Base-by-base conservation (phyloP, 306 rosid species). In the Lablab purpureus region DNA sequence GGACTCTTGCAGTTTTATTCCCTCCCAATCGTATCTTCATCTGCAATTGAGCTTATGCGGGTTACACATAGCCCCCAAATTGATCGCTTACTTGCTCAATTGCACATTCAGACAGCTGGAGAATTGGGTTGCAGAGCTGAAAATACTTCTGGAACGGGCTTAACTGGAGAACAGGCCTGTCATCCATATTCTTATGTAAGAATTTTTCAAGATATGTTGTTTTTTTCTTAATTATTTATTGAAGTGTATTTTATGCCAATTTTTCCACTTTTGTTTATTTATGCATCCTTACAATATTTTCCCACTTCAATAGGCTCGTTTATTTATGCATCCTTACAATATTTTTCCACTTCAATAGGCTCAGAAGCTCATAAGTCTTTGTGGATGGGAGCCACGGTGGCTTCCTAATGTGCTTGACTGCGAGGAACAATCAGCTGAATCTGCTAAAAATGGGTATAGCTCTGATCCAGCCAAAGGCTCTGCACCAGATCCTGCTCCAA, bases 321-420 rank as follows among this genome's bases (percentile, higher is more conserved):
- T 59, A 43, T 72, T 41, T 86, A 49, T 59, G 21, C 4, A 71
- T 80, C 75, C 64, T 71, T 83, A n/a, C n/a, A n/a, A n/a, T 56
- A 73, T 28, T 71, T 12, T 70, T 63, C 67, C 51, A 10, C 41
- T 78, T 86, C 85, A 59, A 68, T 84, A 96, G 99, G 96, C 97
- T 64, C 97, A 93, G 80, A 93, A 85, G 86, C 86, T 96, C 58
- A 90, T 93, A 81, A 96, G 99, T 84, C 92, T 96, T 56, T 93
- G 98, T 81, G 99, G 99, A 83, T 96, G 99, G 99, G 99, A 96
- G 89, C 92, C 98, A 17, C 84, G 97, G 76, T 96, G 99, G 99
- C 94, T 83, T 80, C 81, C 89, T 49, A 90, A 96, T 67, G 93
- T 77, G 75, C 99, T 90, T 75, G 99, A 96, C 83, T 89, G 92